Evolutionary conservation across 805 yeast genomes (phyloP), one percentile per base, ranked within the genome.

Genomic region (Hanseniaspora valbyensis): DNA sequence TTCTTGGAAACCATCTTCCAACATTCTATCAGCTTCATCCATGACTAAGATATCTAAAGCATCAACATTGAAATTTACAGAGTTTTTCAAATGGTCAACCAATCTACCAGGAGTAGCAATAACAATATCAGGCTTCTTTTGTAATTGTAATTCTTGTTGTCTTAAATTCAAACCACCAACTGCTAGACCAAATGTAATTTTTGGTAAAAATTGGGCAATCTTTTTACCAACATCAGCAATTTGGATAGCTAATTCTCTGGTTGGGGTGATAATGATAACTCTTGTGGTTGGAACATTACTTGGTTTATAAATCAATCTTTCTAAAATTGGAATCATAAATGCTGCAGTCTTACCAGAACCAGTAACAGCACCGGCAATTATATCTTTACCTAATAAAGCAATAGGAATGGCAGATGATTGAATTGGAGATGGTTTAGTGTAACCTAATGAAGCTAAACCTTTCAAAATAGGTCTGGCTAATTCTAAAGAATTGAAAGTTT

Each of bases 261-360:
- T 92, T 42, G 99, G 99, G 0, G 96, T 77, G 53, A 92, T 70
- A 8, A 92, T 85, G 38, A 92, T 75, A 18, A 92, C 98, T 63
- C 96, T 76, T 1, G 97, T 89, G 1, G 94, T 76, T 0, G 96
- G 82, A 4, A 84, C 69, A 60, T 84, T 84, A 49, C 85, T 74
- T 12, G 97, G 96, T 59, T 92, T 85, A 68, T 81, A 90, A 28
- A 92, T 68, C 32, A 92, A 71, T 68, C 99, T 80, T 68, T 92
- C 98, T 54, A 92, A 78, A 41, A 89, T 86, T 13, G 98, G 98
- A 50, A 92, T 83, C 82, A 92, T 81, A 64, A 87, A 92, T 1
- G 99, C 99, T 2, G 96, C 98, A 22, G 99, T 92, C 66, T 92
- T 92, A 76, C 99, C 99, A 19, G 97, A 90, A 70, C 99, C 99